Evolutionary conservation across 148 eudicot species (phyloP).

Genomic region (Fagopyrum esculentum): DNA sequence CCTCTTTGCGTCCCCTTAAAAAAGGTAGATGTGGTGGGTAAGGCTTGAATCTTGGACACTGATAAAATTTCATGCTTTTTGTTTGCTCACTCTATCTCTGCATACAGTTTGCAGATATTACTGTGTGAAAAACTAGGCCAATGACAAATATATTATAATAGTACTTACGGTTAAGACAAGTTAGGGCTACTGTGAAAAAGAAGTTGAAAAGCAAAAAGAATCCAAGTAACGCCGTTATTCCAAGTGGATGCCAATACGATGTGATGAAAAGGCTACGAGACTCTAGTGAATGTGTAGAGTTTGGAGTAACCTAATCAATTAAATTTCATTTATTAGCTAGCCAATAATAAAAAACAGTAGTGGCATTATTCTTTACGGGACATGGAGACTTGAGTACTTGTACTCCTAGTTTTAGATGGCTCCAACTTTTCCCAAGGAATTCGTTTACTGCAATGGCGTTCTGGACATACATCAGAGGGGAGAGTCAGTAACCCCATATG

Average conservation of each 20-base stretch:
- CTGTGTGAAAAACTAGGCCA: neutral
- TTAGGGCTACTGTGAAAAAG: slow-evolving; percentile 30
- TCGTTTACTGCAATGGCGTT: slow-evolving; percentile 28
- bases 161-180: slow-evolving; percentile 49
- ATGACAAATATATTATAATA: neutral
- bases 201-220: slow-evolving; percentile 39
- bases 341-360: no score
- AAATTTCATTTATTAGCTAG: no score
- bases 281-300: slow-evolving; percentile 23
- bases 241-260: slow-evolving; percentile 43
- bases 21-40: neutral
- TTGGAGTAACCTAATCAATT: neutral
- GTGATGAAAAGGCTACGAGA: slow-evolving; percentile 26
- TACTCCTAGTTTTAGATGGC: slow-evolving; percentile 22
- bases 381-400: slow-evolving; percentile 20
- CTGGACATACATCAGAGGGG: slow-evolving; percentile 30
- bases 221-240: slow-evolving; percentile 37
- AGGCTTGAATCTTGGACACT: neutral
- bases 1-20: neutral
- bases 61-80: neutral
- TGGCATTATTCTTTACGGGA: no score
- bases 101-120: neutral
- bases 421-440: slow-evolving; percentile 29
- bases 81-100: neutral
- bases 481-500: slow-evolving; percentile 30